phyloP scores from a whole-genome alignment of 2,329 filamentous ascomycete genomes.

The Grosmannia huntii region DNA sequence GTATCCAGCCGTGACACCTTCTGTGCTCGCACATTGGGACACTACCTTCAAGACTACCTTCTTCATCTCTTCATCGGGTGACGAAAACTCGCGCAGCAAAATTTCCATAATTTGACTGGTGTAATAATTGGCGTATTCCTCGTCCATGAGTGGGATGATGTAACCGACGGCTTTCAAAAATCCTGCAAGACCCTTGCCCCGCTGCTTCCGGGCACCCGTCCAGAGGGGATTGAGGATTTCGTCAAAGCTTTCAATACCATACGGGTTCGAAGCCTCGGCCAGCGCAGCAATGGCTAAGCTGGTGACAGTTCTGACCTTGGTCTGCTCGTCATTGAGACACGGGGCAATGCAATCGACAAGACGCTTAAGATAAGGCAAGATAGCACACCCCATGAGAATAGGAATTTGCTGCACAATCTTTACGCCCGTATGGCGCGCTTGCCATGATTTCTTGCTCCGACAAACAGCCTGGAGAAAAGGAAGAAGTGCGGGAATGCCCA shows the following conservation, averaged over 20 bases:
- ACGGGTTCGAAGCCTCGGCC: constrained; percentile 92
- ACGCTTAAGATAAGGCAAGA: constrained; percentile 88
- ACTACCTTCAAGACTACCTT: constrained; percentile 97
- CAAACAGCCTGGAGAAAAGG: constrained; percentile 94
- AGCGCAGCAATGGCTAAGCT: constrained; percentile 88
- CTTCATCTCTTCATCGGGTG: constrained; percentile 98
- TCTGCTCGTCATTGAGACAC: constrained; percentile 94
- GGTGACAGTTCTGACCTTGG: constrained; percentile 93
- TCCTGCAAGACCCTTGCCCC: constrained; percentile 87
- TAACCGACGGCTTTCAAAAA: constrained; percentile 97
- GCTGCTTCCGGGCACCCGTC: constrained; percentile 91
- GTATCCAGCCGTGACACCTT: constrained; percentile 89
- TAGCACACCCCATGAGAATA: constrained; percentile 95
- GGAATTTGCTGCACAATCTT: constrained; percentile 99
- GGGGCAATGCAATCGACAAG: constrained; percentile 93
- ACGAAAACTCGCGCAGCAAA: constrained; percentile 85
- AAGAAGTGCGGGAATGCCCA: constrained; percentile 88
- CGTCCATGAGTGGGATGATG: constrained; percentile 98
- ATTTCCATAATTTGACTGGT: constrained; percentile 99
- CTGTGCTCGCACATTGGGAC: constrained; percentile 86
- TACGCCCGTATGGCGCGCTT: constrained; percentile 92
- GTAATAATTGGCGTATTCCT: constrained; percentile 99
- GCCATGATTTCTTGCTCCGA: constrained; percentile 98
- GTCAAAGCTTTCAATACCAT: constrained; percentile 98
- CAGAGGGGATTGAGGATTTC: constrained; percentile 94